Evolutionary conservation across 768 basidiomycete genomes (phyloP), one percentile per base, ranked within the genome.

Genomic region (Mycena metata): DNA sequence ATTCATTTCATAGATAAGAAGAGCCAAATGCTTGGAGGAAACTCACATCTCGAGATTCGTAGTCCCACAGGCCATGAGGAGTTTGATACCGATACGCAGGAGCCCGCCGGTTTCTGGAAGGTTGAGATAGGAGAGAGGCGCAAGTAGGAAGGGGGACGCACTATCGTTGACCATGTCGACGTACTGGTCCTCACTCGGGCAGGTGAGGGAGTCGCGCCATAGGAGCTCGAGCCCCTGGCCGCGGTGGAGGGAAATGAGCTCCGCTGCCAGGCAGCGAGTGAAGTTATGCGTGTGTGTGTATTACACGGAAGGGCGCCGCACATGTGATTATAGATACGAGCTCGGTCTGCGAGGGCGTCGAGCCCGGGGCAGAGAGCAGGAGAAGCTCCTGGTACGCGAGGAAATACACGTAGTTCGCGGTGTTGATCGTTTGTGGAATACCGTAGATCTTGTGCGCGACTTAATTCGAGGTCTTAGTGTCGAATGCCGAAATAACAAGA

Each of bases 381-480:
- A 92, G 89, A 1, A 98, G 85, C 71, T 97, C 94, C 72, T 95
- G 87, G 76, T 91, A 96, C 0, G 96, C 97, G 47, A 95, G 87
- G 75, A 99, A 99, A 76, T 97, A 98, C 33, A 96, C 95, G 71
- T 98, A 99, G 76, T 98, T 98, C 0, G 97, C 97, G 0, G 92
- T 90, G 77, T 99, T 99, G 81, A 99, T 96, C 0, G 97, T 98
- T 76, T 98, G 97, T 0, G 97, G 95, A 3, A 98, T 82, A 2
- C 97, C 97, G 73, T 97, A 99, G 72, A 99, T 97, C 82, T 94
- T 95, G 82, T 99, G 96, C 0, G 95, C 89, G 24, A 96, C 96
- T 91, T 69, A 1, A 64, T 30, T 30, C 6, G 30, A 17, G 17
- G 9, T 21, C 13, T 66, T n/a, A 60, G 56, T 35, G 21, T 36